Evolutionary conservation across 2,329 filamentous ascomycete species (phyloP).

Genomic region (Aphanocladium album): DNA sequence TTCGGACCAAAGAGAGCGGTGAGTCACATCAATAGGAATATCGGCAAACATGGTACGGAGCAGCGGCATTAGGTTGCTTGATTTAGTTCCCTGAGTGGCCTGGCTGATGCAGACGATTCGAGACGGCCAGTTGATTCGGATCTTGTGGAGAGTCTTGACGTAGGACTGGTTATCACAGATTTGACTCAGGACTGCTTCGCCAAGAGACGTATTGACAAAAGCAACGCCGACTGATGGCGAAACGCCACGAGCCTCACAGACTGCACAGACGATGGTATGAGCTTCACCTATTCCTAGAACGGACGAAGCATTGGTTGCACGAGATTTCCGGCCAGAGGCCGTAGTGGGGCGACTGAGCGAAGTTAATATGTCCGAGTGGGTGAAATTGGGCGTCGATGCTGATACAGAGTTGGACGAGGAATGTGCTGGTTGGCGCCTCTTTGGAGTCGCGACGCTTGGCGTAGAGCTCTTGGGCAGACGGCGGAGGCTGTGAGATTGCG

Average conservation of each 20-base stretch:
- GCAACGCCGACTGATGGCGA: slow-evolving; percentile 79
- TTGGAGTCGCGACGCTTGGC: background rate
- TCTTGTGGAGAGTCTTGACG: slow-evolving; percentile 79
- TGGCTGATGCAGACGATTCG: slow-evolving; percentile 74
- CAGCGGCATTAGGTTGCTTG: slow-evolving; percentile 51
- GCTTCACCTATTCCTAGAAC: slow-evolving; percentile 43
- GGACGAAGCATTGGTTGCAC: slow-evolving; percentile 30
- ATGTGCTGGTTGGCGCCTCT: background rate
- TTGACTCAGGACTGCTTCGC: slow-evolving; percentile 80
- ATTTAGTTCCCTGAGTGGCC: slow-evolving; percentile 57
- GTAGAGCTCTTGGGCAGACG: background rate
- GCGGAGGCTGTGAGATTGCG: background rate
- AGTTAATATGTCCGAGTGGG: slow-evolving; percentile 19
- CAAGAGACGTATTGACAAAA: slow-evolving; percentile 80
- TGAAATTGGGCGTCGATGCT: background rate
- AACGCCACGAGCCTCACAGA: slow-evolving; percentile 83
- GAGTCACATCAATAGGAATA: slow-evolving; percentile 43
- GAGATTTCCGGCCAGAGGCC: slow-evolving; percentile 41
- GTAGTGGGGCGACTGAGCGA: slow-evolving; percentile 31
- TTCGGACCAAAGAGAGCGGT: slow-evolving; percentile 82
- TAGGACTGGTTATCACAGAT: slow-evolving; percentile 94
- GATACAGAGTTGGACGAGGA: background rate
- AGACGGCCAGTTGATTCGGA: slow-evolving; percentile 73
- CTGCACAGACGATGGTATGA: slow-evolving; percentile 79
- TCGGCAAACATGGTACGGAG: slow-evolving; percentile 16